phyloP scores from a whole-genome alignment of 768 basidiomycete genomes.

The Boletus subparvulus region DNA sequence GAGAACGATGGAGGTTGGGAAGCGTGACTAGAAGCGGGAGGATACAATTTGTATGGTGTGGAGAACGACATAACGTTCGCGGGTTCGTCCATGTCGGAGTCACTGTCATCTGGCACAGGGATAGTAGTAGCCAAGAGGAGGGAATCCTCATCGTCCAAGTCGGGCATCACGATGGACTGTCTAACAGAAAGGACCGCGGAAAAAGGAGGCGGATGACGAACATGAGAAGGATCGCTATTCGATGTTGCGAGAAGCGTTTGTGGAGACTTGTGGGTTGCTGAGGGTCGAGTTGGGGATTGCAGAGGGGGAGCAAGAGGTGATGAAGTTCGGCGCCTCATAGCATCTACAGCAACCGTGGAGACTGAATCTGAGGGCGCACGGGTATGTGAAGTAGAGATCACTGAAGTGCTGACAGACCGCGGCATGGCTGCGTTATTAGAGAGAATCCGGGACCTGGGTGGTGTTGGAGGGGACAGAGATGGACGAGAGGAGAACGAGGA shows the following conservation, averaged over 20 bases:
- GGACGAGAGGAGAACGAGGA: constrained; percentile 49
- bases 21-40: constrained; percentile 39
- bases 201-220: constrained; percentile 13
- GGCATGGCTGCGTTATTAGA: constrained; percentile 37
- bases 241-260: constrained; percentile 40
- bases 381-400: constrained; percentile 35
- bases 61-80: constrained; percentile 73
- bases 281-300: constrained; percentile 33
- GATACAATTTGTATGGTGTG: constrained; percentile 54
- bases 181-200: constrained; percentile 37
- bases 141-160: constrained; percentile 52
- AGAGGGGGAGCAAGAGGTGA: constrained; percentile 43
- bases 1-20: constrained; percentile 52
- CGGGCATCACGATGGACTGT: constrained; percentile 45
- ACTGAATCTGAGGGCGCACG: constrained; percentile 46
- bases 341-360: constrained; percentile 22
- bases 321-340: constrained; percentile 45
- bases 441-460: constrained; percentile 43
- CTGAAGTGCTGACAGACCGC: constrained; percentile 44
- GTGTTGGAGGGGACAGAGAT: constrained; percentile 46
- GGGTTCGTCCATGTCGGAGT: constrained; percentile 60
- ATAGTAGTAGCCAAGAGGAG: constrained; percentile 68
- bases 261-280: constrained; percentile 40
- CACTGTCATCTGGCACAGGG: constrained; percentile 74
- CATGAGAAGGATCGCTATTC: constrained; percentile 23